Evolutionary conservation across 2,329 filamentous ascomycete species (phyloP), one percentile per base, ranked within the genome.

Genomic region (Neoarthrinium moseri): DNA sequence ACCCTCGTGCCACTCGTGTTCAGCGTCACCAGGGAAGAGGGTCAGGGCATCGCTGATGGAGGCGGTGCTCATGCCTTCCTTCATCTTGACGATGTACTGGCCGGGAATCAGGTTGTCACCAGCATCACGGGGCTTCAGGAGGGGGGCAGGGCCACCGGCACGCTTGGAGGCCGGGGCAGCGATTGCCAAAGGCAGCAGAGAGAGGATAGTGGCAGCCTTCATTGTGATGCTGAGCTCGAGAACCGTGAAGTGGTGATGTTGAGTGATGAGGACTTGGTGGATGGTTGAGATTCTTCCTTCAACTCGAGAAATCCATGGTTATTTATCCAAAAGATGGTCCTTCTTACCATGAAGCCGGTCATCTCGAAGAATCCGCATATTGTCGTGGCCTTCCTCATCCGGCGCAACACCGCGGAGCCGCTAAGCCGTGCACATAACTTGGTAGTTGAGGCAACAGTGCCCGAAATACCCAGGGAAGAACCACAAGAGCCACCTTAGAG

Each of bases 81-180:
- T 70, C 17, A 72, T 51, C 7, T 66, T 72, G 52, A 72, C 51
- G 45, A 72, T 72, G 53, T 70, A 72, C 48, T 61, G 65, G 47
- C 57, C 58, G 20, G 58, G 42, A 32, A 64, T 51, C 18, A 61
- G 43, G 32, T 48, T 47, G 17, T 38, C 41, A 5, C 35, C 48
- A 21, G 27, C 12, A 24, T 24, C 49, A 6, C 47, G 47, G 35
- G 49, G 43, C 23, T 18, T 34, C 33, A 53, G 38, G 15, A 53
- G 30, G 8, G 47, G 47, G 17, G 51, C 51, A 21, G 49, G 51
- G 29, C 47, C 47, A 17, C 47, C 47, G 17, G 40, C 47, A 7
- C 47, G 47, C 47, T 49, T 43, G 22, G 43, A 42, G 26, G 51
- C 47, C 30, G 51, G 51, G 32, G 46, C 51, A 36, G 49, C 51